A percentile compares a stretch with the other conserved stretches of the same genome.
These are phyloP conservation scores for Fusarium nodosum DNA, from an alignment of 2,329 filamentous ascomycete genomes.

Conservation along the genomic window DNA sequence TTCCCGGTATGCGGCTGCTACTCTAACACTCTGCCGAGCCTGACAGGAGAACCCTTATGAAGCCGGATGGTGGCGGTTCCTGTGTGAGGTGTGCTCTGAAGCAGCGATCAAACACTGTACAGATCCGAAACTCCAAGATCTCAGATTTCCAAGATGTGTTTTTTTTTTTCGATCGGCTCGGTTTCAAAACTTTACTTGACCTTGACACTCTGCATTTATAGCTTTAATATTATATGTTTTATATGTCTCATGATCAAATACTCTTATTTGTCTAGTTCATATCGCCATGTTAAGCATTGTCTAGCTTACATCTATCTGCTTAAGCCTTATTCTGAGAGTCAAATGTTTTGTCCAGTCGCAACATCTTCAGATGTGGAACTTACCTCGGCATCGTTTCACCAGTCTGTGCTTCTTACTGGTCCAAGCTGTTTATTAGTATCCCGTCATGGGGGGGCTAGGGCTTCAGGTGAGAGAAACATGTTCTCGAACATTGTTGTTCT, in stretches of 20 bases:
- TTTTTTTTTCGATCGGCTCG: conserved; percentile 33
- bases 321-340: not conserved
- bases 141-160: conserved; percentile 38
- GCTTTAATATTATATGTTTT: conserved; percentile 5
- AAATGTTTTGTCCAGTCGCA: conserved; percentile 39
- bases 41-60: conserved; percentile 41
- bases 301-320: not conserved
- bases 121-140: conserved; percentile 42
- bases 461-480: conserved; percentile 29
- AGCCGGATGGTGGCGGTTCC: conserved; percentile 43
- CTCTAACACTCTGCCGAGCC: conserved; percentile 24
- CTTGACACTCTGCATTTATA: conserved; percentile 1
- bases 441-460: conserved; percentile 7
- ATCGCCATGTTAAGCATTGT: conserved; percentile 4
- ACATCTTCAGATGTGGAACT: conserved; percentile 11
- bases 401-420: conserved; percentile 25
- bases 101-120: conserved; percentile 46
- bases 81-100: conserved; percentile 44
- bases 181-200: conserved; percentile 19
- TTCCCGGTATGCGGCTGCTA: conserved; percentile 31
- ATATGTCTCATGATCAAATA: not conserved
- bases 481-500: conserved; percentile 31
- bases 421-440: conserved; percentile 20
- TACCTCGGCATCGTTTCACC: conserved; percentile 36
- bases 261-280: conserved; percentile 3